These are phyloP conservation scores for Grigorovia humatica DNA, from an alignment of 805 yeast species.

Conservation along the genomic window DNA sequence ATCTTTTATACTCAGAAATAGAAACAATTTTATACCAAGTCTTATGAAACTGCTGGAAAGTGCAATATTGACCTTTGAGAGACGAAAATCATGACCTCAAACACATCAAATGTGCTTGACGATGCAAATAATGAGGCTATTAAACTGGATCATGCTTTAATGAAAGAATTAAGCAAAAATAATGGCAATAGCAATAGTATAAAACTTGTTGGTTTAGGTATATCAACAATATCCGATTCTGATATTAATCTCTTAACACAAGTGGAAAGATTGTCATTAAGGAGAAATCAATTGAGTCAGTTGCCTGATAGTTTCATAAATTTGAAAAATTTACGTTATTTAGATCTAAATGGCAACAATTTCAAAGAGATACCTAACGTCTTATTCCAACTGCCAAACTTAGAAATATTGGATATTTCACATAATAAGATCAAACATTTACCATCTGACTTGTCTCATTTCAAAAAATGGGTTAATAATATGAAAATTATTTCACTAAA, in stretches of 20 bases:
- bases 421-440: conserved; percentile 41
- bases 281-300: conserved; percentile 37
- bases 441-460: conserved; percentile 33
- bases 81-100: not conserved
- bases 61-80: not conserved
- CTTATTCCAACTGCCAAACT: conserved; percentile 29
- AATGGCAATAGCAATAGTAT: conserved; percentile 16
- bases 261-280: conserved; percentile 44
- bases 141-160: conserved; percentile 30
- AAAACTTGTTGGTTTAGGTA: conserved; percentile 32
- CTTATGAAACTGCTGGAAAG: not conserved
- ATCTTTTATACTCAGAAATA: not conserved
- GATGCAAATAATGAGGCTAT: not conserved
- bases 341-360: conserved; percentile 57
- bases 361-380: conserved; percentile 44
- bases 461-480: conserved; percentile 28
- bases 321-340: conserved; percentile 40
- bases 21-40: not conserved
- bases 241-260: conserved; percentile 30
- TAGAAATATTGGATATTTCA: conserved; percentile 62
- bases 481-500: conserved; percentile 53
- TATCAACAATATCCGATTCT: conserved; percentile 31
- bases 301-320: conserved; percentile 40
- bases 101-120: not conserved
- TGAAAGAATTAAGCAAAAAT: conserved; percentile 39